Evolutionary conservation across 139 green algal genomes (phyloP), one percentile per base, ranked within the genome.

Genomic region (Dunaliella sp.): DNA sequence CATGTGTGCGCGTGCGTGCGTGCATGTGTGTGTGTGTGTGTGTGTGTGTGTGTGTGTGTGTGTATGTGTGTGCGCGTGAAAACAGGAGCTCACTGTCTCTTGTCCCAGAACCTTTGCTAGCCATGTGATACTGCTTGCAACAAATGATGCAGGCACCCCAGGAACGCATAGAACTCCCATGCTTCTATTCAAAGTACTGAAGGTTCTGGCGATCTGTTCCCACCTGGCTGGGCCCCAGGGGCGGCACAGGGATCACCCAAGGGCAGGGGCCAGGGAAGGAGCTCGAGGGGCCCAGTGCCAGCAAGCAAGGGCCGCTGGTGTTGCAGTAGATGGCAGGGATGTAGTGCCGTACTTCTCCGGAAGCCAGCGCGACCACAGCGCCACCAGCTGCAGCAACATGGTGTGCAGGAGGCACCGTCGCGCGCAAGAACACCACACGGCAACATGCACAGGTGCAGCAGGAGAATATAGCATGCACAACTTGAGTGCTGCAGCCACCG

Each of bases 351-450:
- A 90, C 48, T 16, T 33, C 72, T 1, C 88, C 90, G 28, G 32
- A 59, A 0, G 77, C 59, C 65, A 92, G 59, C 83, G 90, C 76
- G 80, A 91, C 36, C 74, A 89, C 75, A 36, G 76, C 90, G 24
- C 84, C 84, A 34, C 81, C 72, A 16, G 48, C 48, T 65, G 48
- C 48, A 65, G n/a, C n/a, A n/a, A n/a, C n/a, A n/a, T n/a, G n/a
- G n/a, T n/a, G n/a, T n/a, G n/a, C n/a, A n/a, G n/a, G n/a, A n/a
- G n/a, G n/a, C n/a, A n/a, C n/a, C n/a, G n/a, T n/a, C n/a, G n/a
- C n/a, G n/a, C n/a, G n/a, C n/a, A n/a, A n/a, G n/a, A n/a, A n/a
- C n/a, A n/a, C n/a, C n/a, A n/a, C n/a, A n/a, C n/a, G n/a, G n/a
- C n/a, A n/a, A n/a, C n/a, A n/a, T n/a, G n/a, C n/a, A n/a, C n/a